Percentiles rank a stretch among this genome's conserved stretches.
Evolutionary conservation across 108 stramenopile genomes (phyloP).

Genomic region (Nitzschia putrida): DNA sequence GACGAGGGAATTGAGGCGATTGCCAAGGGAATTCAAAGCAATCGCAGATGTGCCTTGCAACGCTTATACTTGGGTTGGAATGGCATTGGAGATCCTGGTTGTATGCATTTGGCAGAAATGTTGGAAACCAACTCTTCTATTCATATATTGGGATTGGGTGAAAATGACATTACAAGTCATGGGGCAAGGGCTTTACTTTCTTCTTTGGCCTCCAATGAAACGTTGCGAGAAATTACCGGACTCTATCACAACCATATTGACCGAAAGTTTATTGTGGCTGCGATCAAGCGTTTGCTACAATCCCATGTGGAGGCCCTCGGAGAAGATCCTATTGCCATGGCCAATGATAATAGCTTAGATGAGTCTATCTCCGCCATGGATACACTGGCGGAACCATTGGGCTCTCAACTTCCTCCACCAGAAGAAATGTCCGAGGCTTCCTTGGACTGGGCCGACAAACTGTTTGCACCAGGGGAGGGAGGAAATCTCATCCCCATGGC

Average conservation of each 20-base stretch:
- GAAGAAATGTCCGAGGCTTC: conserved; percentile 34
- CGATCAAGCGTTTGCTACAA: conserved; percentile 34
- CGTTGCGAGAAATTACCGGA: conserved; percentile 34
- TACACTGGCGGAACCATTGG: conserved; percentile 32
- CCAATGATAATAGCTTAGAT: not conserved
- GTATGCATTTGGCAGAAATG: conserved; percentile 27
- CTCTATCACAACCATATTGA: conserved; percentile 50
- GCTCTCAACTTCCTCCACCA: conserved; percentile 11
- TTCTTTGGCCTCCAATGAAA: conserved; percentile 24
- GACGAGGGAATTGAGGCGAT: conserved; percentile 41
- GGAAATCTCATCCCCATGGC: conserved; percentile 17
- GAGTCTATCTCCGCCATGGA: conserved; percentile 32
- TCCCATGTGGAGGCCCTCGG: conserved; percentile 26
- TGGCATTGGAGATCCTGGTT: conserved; percentile 42
- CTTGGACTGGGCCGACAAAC: conserved; percentile 40
- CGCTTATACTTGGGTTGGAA: conserved; percentile 45
- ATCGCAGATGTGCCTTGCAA: conserved; percentile 6
- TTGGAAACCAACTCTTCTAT: conserved; percentile 34
- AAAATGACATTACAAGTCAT: conserved; percentile 44
- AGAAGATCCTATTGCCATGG: not conserved
- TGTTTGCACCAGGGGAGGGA: conserved; percentile 15
- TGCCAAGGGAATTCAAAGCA: conserved; percentile 29
- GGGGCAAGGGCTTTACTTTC: conserved; percentile 35
- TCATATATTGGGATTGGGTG: conserved; percentile 31
- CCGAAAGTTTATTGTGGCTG: conserved; percentile 42